Evolutionary conservation across 352 stramenopile genomes (phyloP), one percentile per base, ranked within the genome.

Genomic region (Globisporangium echinulatum): DNA sequence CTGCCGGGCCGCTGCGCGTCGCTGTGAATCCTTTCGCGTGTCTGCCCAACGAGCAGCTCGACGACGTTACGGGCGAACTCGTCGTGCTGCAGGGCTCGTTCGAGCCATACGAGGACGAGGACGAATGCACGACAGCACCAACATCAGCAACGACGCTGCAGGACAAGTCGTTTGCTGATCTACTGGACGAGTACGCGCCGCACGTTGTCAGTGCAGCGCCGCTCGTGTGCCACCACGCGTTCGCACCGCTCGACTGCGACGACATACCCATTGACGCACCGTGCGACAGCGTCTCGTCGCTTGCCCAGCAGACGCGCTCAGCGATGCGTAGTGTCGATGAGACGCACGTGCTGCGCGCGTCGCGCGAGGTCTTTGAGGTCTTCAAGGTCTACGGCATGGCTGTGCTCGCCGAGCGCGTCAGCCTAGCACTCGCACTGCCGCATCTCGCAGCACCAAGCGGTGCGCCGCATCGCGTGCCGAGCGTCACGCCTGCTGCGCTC

Each of bases 331-430:
- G 75, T 48, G 37, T 82, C 33, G 58, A 65, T 36, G 54, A 65
- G 1, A 55, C 67, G 0, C 81, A 92, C 53, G 61, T 93, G 5
- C 52, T 90, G 17, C 70, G 70, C 8, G 67, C 67, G 4, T 92
- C 83, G 9, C 64, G 63, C 1, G 82, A 90, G 56, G 74, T 87
- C 37, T 93, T 91, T 61, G 74, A 93, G 19, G 74, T 93, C 19
- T 93, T 93, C 59, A 90, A 90, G 63, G 69, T 87, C 53, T 91
- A 93, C 62, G 83, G 83, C 48, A 90, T 91, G 81, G 71, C 81
- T 3, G 77, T 90, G 43, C 68, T 93, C 4, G 74, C 78, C 3
- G 81, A 93, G 58, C 70, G 81, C 14, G 71, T 87, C 46, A 93
- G 83, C 59, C 51, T 87, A 2, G 68, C 60, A 25, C 62, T 87